Evolutionary conservation across 1,139 yeast genomes (phyloP).

Genomic region (Lodderomyces beijingensis): DNA sequence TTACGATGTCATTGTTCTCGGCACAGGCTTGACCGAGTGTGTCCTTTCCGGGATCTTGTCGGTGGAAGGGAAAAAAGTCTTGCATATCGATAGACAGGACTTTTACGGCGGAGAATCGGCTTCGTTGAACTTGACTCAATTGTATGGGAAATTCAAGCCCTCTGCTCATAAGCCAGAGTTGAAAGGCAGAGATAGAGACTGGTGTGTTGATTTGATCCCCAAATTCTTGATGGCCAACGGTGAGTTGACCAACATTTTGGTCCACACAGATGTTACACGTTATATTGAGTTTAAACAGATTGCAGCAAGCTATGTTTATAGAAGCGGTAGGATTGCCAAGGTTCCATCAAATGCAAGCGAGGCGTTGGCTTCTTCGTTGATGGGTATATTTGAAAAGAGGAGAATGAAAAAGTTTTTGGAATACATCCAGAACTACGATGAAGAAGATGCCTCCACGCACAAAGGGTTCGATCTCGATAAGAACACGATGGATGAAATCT

Average conservation of each 20-base stretch:
- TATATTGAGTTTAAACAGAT: constrained; percentile 95
- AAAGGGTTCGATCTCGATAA: constrained; percentile 82
- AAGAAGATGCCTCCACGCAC: constrained; percentile 75
- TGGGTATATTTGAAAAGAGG: constrained; percentile 96
- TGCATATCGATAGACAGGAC: constrained; percentile 94
- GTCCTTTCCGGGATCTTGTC: constrained; percentile 89
- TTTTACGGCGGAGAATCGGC: constrained; percentile 90
- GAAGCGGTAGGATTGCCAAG: constrained; percentile 87
- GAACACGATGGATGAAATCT: constrained; percentile 90
- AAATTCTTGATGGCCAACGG: constrained; percentile 98
- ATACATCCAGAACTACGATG: constrained; percentile 78
- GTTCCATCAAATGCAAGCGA: constrained; percentile 91
- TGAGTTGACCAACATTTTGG: constrained; percentile 90
- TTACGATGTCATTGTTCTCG: constrained; percentile 66
- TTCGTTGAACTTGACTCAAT: constrained; percentile 56
- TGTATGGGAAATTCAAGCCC: constrained; percentile 70
- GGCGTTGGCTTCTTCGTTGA: constrained; percentile 85
- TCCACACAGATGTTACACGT: constrained; percentile 92
- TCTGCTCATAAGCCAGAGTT: constrained; percentile 63
- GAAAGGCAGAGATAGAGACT: constrained; percentile 90
- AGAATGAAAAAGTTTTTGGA: constrained; percentile 90
- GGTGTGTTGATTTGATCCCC: constrained; percentile 97
- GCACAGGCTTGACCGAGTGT: constrained; percentile 93
- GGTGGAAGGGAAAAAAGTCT: constrained; percentile 85
- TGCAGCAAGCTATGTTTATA: constrained; percentile 89